phyloP scores from a whole-genome alignment of 2,329 filamentous ascomycete species.

The Microcera coccophila region DNA sequence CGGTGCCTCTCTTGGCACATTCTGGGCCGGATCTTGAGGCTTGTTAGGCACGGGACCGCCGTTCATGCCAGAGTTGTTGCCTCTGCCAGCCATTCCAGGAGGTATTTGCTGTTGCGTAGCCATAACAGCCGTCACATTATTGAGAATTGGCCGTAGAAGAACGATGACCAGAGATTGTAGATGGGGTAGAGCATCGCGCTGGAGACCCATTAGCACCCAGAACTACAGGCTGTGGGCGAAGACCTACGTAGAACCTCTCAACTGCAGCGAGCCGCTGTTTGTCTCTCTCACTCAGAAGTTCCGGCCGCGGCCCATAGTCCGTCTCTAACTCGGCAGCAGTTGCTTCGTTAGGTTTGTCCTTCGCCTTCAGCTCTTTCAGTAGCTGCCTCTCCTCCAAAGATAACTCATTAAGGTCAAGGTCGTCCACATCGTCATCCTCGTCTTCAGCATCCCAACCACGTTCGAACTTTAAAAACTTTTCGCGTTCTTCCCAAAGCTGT shows the following conservation, averaged over 20 bases:
- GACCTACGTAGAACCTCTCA: slow-evolving; percentile 79
- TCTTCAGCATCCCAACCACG: slow-evolving; percentile 71
- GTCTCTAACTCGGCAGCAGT: slow-evolving; percentile 25
- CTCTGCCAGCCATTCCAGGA: slow-evolving; percentile 38
- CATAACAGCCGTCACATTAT: slow-evolving; percentile 83
- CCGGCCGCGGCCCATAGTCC: slow-evolving; percentile 47
- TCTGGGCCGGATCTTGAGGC: slow-evolving; percentile 30
- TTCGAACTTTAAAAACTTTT: slow-evolving; percentile 87
- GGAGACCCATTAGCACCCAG: slow-evolving; percentile 4
- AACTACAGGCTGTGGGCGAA: no score
- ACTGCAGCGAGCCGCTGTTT: slow-evolving; percentile 67
- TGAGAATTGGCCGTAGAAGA: slow-evolving; percentile 79
- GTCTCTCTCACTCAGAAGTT: slow-evolving; percentile 48
- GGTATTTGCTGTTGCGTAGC: slow-evolving; percentile 52
- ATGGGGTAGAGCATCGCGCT: slow-evolving; percentile 75
- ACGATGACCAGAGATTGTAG: slow-evolving; percentile 92
- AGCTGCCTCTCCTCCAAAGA: slow-evolving; percentile 36
- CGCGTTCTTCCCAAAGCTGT: slow-evolving; percentile 91
- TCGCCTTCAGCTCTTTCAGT: slow-evolving; percentile 40
- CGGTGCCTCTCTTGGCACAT: slow-evolving; percentile 35
- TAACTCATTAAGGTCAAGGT: slow-evolving; percentile 45
- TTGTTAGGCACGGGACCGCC: slow-evolving; percentile 35
- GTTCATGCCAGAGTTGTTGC: slow-evolving; percentile 38
- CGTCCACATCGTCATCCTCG: slow-evolving; percentile 45
- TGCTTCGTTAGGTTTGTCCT: slow-evolving; percentile 27